These are phyloP conservation scores for Hypoxylon lenormandii DNA, from an alignment of 495 filamentous ascomycete species.

Conservation along the genomic window DNA sequence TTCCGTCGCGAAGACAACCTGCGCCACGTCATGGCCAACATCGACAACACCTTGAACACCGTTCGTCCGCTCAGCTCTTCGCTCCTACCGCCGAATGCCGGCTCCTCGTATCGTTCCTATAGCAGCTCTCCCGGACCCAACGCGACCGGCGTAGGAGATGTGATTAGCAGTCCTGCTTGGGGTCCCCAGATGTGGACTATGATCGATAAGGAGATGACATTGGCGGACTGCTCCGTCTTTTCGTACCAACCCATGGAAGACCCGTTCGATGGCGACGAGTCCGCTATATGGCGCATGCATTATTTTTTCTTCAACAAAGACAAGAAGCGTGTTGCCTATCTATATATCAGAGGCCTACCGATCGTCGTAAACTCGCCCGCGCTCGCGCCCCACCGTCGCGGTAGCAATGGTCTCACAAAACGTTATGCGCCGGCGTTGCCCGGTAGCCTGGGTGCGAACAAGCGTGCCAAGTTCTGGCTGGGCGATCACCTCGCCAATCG, in stretches of 20 bases:
- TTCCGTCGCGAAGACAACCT: slow-evolving; percentile 83
- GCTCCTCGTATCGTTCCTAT: slow-evolving; percentile 42
- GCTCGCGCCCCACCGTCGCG: slow-evolving; percentile 45
- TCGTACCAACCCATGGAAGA: slow-evolving; percentile 87
- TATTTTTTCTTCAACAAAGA: slow-evolving; percentile 98
- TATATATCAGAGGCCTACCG: slow-evolving; percentile 87
- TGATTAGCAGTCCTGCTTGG: slow-evolving; percentile 68
- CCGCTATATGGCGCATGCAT: slow-evolving; percentile 91
- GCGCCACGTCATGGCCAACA: slow-evolving; percentile 79
- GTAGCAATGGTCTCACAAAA: slow-evolving; percentile 54
- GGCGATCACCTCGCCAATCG: slow-evolving; percentile 69
- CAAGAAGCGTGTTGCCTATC: slow-evolving; percentile 91
- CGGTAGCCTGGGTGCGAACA: slow-evolving; percentile 61
- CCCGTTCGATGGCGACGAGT: slow-evolving; percentile 86
- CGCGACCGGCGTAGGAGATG: slow-evolving; percentile 42
- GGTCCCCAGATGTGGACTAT: slow-evolving; percentile 87
- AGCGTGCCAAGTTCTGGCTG: slow-evolving; percentile 85
- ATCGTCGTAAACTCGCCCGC: slow-evolving; percentile 79
- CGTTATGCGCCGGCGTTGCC: slow-evolving; percentile 42
- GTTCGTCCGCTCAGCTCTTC: slow-evolving; percentile 71
- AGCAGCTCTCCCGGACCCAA: slow-evolving; percentile 48
- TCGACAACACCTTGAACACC: slow-evolving; percentile 87
- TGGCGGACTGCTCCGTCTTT: slow-evolving; percentile 86
- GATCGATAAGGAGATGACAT: slow-evolving; percentile 90
- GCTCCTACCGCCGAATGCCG: slow-evolving; percentile 40